Percentiles rank a stretch among this genome's conserved stretches.
These are phyloP conservation scores for Phytophthora hibernalis DNA, from an alignment of 352 stramenopile genomes.

Conservation along the genomic window DNA sequence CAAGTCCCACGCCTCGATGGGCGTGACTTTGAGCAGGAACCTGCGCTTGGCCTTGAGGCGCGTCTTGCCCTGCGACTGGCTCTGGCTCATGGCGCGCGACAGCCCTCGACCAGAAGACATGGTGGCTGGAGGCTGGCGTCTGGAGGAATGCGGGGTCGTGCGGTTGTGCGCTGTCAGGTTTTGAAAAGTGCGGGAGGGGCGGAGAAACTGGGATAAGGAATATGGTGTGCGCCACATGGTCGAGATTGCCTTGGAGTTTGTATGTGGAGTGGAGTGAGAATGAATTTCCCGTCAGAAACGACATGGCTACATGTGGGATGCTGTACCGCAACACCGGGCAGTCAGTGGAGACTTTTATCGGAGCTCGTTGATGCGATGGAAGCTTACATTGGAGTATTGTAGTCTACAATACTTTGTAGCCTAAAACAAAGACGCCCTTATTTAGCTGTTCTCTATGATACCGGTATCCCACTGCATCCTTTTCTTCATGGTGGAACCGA, in stretches of 20 bases:
- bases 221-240: neutral
- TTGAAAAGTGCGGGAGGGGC: slow-evolving; percentile 30
- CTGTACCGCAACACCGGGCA: slow-evolving; percentile 21
- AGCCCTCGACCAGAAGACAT: slow-evolving; percentile 38
- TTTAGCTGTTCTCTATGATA: no score
- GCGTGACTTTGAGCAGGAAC: slow-evolving; percentile 87
- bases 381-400: no score
- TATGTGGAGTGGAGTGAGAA: slow-evolving; percentile 1
- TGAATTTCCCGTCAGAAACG: slow-evolving; percentile 1
- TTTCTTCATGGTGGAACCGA: neutral
- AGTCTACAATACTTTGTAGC: no score
- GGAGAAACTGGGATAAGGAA: slow-evolving; percentile 2
- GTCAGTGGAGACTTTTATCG: neutral
- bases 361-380: neutral
- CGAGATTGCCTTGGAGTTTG: neutral
- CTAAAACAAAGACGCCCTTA: no score
- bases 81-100: no score
- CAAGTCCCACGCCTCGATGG: slow-evolving; percentile 81
- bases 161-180: slow-evolving; percentile 26
- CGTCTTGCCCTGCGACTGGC: no score
- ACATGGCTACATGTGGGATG: slow-evolving; percentile 27
- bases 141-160: slow-evolving; percentile 22
- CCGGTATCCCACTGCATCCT: no score
- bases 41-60: slow-evolving; percentile 77
- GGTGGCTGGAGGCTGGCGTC: no score